phyloP scores from a whole-genome alignment of 2,329 filamentous ascomycete species.

The Raffaelea deltoideospora region DNA sequence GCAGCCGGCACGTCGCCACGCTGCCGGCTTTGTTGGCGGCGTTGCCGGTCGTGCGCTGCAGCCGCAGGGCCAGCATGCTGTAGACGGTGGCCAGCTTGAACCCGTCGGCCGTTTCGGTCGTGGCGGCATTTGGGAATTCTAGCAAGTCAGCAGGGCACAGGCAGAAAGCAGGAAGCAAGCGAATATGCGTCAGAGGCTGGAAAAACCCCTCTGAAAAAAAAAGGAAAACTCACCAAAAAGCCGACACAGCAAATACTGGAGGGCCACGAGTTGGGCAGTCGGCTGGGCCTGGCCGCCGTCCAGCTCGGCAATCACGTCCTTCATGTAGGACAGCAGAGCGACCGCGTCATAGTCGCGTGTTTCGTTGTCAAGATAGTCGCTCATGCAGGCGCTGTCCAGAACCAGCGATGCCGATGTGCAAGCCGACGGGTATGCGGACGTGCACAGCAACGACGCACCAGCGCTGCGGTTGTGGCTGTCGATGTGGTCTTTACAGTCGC shows the following conservation, averaged over 20 bases:
- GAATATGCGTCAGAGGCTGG: too few species aligned
- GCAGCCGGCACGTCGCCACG: slow-evolving; percentile 19
- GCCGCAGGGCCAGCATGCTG: slow-evolving; percentile 20
- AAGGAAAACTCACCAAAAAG: neutral
- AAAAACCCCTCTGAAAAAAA: too few species aligned
- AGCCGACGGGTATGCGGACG: too few species aligned
- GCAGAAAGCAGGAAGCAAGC: too few species aligned
- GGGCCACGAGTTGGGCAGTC: slow-evolving; percentile 25
- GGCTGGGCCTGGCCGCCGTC: slow-evolving; percentile 16
- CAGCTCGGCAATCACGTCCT: slow-evolving; percentile 20
- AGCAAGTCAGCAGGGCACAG: neutral
- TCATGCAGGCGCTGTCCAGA: slow-evolving; percentile 15
- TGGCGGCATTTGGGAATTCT: neutral
- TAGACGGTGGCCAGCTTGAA: slow-evolving; percentile 27
- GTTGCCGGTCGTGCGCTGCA: too few species aligned
- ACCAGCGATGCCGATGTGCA: slow-evolving; percentile 15
- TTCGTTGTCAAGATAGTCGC: slow-evolving; percentile 14
- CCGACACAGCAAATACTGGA: slow-evolving; percentile 22
- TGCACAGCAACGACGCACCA: too few species aligned
- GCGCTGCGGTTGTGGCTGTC: too few species aligned
- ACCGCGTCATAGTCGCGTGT: slow-evolving; percentile 10
- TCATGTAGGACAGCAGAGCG: slow-evolving; percentile 22
- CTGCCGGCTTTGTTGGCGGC: too few species aligned
- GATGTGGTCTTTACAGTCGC: too few species aligned
- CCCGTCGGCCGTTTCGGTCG: slow-evolving; percentile 1